phyloP scores from a whole-genome alignment of 1,284 basidiomycete genomes.

The Phenoliferia sp. region DNA sequence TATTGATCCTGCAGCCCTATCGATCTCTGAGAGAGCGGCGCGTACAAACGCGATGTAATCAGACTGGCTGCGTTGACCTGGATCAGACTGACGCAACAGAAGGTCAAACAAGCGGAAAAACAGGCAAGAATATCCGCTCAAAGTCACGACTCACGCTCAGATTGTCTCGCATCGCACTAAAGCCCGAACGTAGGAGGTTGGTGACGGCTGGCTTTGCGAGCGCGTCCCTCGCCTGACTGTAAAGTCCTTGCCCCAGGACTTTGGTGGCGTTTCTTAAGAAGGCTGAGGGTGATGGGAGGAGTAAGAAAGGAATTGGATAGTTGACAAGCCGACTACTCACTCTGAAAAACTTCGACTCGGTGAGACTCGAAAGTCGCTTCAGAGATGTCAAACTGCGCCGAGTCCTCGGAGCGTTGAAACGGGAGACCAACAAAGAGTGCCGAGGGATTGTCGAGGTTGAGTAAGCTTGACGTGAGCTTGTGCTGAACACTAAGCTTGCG shows the following conservation, averaged over 20 bases:
- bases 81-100: neutral
- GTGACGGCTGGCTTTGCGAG: constrained; percentile 11
- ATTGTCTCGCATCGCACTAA: constrained; percentile 29
- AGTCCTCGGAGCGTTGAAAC: neutral
- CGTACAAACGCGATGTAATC: neutral
- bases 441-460: constrained; percentile 7
- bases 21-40: neutral
- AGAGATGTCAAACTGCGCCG: constrained; percentile 7
- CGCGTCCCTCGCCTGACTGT: neutral
- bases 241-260: neutral
- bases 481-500: constrained; percentile 55
- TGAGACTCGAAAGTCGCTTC: constrained; percentile 15
- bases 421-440: constrained; percentile 17
- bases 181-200: constrained; percentile 21
- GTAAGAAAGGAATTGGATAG: neutral
- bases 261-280: constrained; percentile 14
- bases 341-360: constrained; percentile 14
- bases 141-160: constrained; percentile 13
- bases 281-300: neutral
- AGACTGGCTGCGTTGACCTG: neutral
- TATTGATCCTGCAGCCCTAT: neutral
- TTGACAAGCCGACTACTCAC: constrained; percentile 11
- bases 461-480: constrained; percentile 20
- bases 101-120: neutral
- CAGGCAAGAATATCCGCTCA: neutral